Percentiles rank a stretch among this genome's conserved stretches.
phyloP scores from a whole-genome alignment of 305 asterid species.

The Ajuga reptans region DNA sequence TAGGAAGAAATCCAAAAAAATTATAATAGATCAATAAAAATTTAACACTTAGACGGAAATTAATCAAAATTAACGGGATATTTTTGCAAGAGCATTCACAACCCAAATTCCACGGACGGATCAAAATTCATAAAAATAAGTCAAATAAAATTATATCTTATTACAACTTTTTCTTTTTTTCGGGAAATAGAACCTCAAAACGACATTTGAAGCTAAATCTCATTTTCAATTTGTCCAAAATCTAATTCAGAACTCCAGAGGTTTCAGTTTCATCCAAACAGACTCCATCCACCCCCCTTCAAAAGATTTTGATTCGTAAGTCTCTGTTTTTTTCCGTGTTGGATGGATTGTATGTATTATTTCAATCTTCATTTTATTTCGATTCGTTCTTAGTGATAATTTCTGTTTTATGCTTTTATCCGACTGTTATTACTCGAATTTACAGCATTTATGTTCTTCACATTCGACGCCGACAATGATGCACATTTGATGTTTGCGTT shows the following conservation, averaged over 20 bases:
- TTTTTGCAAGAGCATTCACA: too few relatives aligned
- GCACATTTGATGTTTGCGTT: conserved; percentile 19
- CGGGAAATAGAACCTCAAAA: conserved; percentile 12
- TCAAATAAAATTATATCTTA: neutral
- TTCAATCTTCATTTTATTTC: neutral
- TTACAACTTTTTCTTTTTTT: neutral
- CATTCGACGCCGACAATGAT: neutral
- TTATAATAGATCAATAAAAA: too few relatives aligned
- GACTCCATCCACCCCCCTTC: neutral
- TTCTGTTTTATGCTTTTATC: neutral
- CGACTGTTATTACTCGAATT: conserved; percentile 9
- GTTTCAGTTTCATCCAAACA: neutral
- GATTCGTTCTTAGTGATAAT: neutral
- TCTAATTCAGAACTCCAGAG: conserved; percentile 1
- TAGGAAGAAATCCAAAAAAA: too few relatives aligned
- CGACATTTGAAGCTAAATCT: conserved; percentile 20
- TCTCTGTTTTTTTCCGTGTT: neutral
- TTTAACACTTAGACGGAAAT: too few relatives aligned
- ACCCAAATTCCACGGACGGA: neutral
- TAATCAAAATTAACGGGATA: too few relatives aligned
- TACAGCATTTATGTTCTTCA: conserved; percentile 1
- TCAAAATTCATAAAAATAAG: neutral
- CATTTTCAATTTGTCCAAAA: neutral
- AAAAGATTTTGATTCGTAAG: conserved; percentile 13
- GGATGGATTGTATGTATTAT: neutral